Evolutionary conservation across 202 grass and related monocot genomes (phyloP).

Genomic region (Digitaria exilis): DNA sequence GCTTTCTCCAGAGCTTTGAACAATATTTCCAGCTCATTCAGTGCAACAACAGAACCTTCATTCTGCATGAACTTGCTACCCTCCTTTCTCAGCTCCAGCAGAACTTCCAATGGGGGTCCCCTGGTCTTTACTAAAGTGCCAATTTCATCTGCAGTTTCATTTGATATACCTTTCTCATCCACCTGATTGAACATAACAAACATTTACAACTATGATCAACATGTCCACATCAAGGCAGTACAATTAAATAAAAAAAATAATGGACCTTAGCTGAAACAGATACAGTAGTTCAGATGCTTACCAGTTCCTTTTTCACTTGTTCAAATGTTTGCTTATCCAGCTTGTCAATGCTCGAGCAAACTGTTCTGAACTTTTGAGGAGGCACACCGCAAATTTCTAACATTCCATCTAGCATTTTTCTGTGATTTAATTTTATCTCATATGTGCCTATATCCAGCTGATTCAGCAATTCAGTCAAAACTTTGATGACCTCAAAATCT

Average conservation of each 20-base stretch:
- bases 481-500: slow-evolving; percentile 92
- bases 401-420: slow-evolving; percentile 97
- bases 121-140: slow-evolving; percentile 81
- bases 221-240: slow-evolving; percentile 24
- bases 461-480: slow-evolving; percentile 89
- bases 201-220: slow-evolving; percentile 12
- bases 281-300: slow-evolving; percentile 34
- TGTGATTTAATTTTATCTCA: slow-evolving; percentile 96
- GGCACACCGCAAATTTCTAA: slow-evolving; percentile 96
- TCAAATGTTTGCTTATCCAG: slow-evolving; percentile 93
- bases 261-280: slow-evolving; percentile 1
- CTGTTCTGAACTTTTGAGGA: slow-evolving; percentile 92
- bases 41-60: slow-evolving; percentile 63
- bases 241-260: slow-evolving; percentile 20
- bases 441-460: slow-evolving; percentile 83
- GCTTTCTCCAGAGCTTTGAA: slow-evolving; percentile 87
- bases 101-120: slow-evolving; percentile 72
- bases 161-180: slow-evolving; percentile 87
- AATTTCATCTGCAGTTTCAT: slow-evolving; percentile 87
- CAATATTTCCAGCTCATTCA: slow-evolving; percentile 86
- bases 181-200: slow-evolving; percentile 57
- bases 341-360: slow-evolving; percentile 99
- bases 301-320: slow-evolving; percentile 91
- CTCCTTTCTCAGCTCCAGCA: slow-evolving; percentile 72
- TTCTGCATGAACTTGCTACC: slow-evolving; percentile 83